A percentile compares a stretch with the other conserved stretches of the same genome.
phyloP scores from a whole-genome alignment of 306 rosid species.

The Macrotyloma uniflorum region DNA sequence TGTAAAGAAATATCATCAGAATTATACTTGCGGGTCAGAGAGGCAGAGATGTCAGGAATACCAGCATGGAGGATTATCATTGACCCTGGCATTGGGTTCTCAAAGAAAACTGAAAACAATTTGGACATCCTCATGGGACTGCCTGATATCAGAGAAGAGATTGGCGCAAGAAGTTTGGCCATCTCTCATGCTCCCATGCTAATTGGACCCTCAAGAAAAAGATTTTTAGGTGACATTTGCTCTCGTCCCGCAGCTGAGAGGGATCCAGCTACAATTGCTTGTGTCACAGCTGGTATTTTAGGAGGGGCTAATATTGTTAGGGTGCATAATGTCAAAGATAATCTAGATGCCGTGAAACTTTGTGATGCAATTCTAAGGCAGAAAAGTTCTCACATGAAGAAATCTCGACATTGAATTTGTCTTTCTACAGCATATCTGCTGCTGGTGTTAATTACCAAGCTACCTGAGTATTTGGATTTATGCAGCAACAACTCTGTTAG shows the following conservation, averaged over 20 bases:
- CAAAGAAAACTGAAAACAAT: conserved; percentile 74
- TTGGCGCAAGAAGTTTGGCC: conserved; percentile 63
- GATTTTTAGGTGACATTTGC: conserved; percentile 76
- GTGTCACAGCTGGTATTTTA: conserved; percentile 62
- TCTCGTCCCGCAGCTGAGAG: conserved; percentile 60
- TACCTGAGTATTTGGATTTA: neutral
- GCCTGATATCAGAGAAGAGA: conserved; percentile 61
- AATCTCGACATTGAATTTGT: conserved; percentile 28
- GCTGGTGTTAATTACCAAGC: neutral
- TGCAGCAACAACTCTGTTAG: neutral
- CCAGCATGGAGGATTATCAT: conserved; percentile 89
- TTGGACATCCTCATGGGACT: conserved; percentile 68
- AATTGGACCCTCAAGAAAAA: conserved; percentile 89
- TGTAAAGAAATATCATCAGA: conserved; percentile 75
- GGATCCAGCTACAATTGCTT: conserved; percentile 86
- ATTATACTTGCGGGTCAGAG: conserved; percentile 55
- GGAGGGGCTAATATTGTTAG: conserved; percentile 87
- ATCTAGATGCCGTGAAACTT: conserved; percentile 74
- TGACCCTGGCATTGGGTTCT: conserved; percentile 92
- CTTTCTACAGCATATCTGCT: neutral
- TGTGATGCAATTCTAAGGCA: conserved; percentile 72
- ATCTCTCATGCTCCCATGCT: conserved; percentile 79
- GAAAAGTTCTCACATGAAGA: conserved; percentile 44
- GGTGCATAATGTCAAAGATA: conserved; percentile 86
- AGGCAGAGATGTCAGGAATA: conserved; percentile 79